Percentiles rank a stretch among this genome's conserved stretches.
phyloP scores from a whole-genome alignment of 2,329 filamentous ascomycete genomes.

The Cercospora berteroae region DNA sequence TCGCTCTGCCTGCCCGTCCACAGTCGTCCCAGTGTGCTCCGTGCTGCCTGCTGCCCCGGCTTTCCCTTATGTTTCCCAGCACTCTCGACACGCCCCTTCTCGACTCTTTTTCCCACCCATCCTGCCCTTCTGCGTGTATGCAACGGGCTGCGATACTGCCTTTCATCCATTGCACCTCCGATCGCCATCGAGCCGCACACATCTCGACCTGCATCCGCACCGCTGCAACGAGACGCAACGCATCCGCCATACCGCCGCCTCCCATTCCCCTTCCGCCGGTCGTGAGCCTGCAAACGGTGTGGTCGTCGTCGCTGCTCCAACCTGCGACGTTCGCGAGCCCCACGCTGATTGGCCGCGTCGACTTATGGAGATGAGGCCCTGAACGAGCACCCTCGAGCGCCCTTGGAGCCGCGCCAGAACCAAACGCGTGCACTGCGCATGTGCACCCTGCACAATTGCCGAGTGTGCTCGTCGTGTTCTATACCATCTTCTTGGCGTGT shows the following conservation, averaged over 20 bases:
- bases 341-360: conserved; percentile 14
- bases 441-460: background rate
- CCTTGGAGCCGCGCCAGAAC: background rate
- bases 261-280: background rate
- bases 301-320: conserved; percentile 9
- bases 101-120: conserved; percentile 17
- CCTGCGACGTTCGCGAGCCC: conserved; percentile 10
- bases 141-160: background rate
- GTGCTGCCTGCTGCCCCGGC: conserved; percentile 14
- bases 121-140: conserved; percentile 3
- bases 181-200: background rate
- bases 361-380: conserved; percentile 10
- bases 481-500: conserved; percentile 11
- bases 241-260: background rate
- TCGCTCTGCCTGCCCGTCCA: background rate
- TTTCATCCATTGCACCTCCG: conserved; percentile 12
- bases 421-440: conserved; percentile 2
- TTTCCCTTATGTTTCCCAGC: conserved; percentile 2
- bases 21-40: background rate
- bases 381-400: conserved; percentile 2
- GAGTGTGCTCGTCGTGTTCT: background rate
- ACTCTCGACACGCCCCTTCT: conserved; percentile 9
- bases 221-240: background rate
- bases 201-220: background rate
- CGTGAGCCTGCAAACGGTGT: background rate